A percentile compares a stretch with the other conserved stretches of the same genome.
Evolutionary conservation across 306 rosid species (phyloP).

Genomic region (Ziziphus jujuba): DNA sequence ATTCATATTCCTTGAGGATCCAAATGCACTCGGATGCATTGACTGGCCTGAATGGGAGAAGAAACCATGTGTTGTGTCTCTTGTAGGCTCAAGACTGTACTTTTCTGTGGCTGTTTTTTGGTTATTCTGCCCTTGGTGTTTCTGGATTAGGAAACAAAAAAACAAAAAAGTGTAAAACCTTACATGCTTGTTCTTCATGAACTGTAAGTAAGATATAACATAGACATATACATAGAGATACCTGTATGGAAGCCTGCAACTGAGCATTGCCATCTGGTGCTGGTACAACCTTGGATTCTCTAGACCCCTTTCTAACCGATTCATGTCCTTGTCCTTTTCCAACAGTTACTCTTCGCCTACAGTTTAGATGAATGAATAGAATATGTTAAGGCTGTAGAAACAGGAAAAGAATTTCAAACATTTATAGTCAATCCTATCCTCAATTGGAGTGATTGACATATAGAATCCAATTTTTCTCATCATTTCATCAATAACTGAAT

Average conservation of each 20-base stretch:
- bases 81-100: constrained; percentile 49
- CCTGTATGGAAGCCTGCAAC: constrained; percentile 51
- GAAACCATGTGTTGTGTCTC: constrained; percentile 26
- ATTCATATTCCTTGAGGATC: constrained; percentile 49
- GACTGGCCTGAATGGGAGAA: constrained; percentile 55
- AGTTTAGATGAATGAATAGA: constrained; percentile 28
- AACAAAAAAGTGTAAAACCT: neutral
- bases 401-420: neutral
- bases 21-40: constrained; percentile 42
- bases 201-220: neutral
- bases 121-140: constrained; percentile 44
- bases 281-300: constrained; percentile 50
- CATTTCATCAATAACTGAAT: no score
- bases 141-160: constrained; percentile 29
- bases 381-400: neutral
- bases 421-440: no score
- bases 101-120: constrained; percentile 50
- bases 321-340: constrained; percentile 43
- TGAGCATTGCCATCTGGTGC: constrained; percentile 53
- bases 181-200: neutral
- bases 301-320: constrained; percentile 29
- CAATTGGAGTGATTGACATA: no score
- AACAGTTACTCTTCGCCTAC: constrained; percentile 45
- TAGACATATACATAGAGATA: constrained; percentile 3
- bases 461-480: no score